Base-by-base conservation (phyloP, 495 filamentous ascomycete species). In the Hypoxylon perforatum region DNA sequence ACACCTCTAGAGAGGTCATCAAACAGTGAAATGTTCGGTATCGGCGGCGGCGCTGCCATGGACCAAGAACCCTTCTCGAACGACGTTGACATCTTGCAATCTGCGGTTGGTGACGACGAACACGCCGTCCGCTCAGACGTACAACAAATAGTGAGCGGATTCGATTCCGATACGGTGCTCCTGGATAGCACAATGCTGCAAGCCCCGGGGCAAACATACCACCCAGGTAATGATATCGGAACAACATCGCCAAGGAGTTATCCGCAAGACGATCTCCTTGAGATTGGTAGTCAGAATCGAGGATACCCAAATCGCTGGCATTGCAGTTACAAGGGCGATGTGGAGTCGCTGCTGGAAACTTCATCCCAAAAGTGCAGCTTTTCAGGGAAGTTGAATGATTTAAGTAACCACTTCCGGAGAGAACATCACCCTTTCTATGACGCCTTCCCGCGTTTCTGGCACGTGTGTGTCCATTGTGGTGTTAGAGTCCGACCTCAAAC, bases 21-120 rank as follows among this genome's bases (percentile, higher is more conserved):
- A 0, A 60, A 72, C 25, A 36, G 54, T 21, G 65, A 63, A 42
- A 72, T 66, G 21, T 74, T 74, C 33, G 69, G 69, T 12, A 47
- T 63, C 7, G 72, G 65, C 11, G 72, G 65, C 11, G 72, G 65
- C 21, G 72, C 44, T 14, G 62, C 57, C 60, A 22, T 44, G 5
- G 49, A 69, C n/a, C 47, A 55, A 33, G 64, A 70, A 21, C 9
- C 36, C 18, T 44, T 21, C 11, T 28, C 48, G 4, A 62, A 57
- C 51, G 63, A 67, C 33, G 44, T 57, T 22, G 60, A 63, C n/a
- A 45, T 47, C 15, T 14, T 65, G 22, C 45, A 52, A 4, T 45
- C 61, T 17, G 35, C 41, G 9, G 28, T 28, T 22, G 46, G 21
- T 22, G 45, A 53, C 35, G 35, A 54, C 7, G 61, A 57, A 30